Base-by-base conservation (phyloP, 345 rosid species). In the Salix arbutifolia region DNA sequence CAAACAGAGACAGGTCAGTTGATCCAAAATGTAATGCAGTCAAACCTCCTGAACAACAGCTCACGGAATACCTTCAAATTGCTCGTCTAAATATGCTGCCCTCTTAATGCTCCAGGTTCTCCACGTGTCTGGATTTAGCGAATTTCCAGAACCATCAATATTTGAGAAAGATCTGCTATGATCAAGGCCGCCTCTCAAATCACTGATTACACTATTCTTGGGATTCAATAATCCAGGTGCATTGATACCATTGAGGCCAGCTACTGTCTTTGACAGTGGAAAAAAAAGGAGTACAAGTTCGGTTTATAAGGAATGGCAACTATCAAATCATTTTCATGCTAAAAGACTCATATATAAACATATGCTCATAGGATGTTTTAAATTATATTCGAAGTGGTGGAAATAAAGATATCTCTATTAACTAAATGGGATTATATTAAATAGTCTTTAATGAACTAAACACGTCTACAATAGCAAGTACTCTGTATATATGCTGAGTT, bases 91-190 rank as follows among this genome's bases (percentile, higher is more conserved):
- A 84, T 82, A 80, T 38, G 87, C 94, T 62, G 95, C 88, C 81
- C 94, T 87, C 73, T 82, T 85, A 83, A 81, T 81, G 88, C 90
- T 90, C 97, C 97, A 89, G 21, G 85, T 83, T 76, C 93, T 93
- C 97, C 97, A 91, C 30, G 76, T 76, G 69, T 84, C 90, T 30
- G 88, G 85, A 78, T 84, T 80, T 76, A 72, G 70, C 30, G 88
- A 82, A 74, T 77, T 78, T 74, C 74, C 74, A 11, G 78, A 79
- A 76, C 77, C 77, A 78, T 67, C 81, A 50, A 64, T 76, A 31
- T 87, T 76, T 44, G 84, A 78, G 26, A 71, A 70, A 73, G 87
- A 56, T 25, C 77, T 76, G 42, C 75, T 48, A 65, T 80, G 82
- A 82, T 73, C 79, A 67, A 74, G 56, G 62, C 70, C 72, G 46